Percentiles rank a stretch among this genome's conserved stretches.
Evolutionary conservation across 2,329 filamentous ascomycete species (phyloP).

Genomic region (Amesomyces nigricolor): DNA sequence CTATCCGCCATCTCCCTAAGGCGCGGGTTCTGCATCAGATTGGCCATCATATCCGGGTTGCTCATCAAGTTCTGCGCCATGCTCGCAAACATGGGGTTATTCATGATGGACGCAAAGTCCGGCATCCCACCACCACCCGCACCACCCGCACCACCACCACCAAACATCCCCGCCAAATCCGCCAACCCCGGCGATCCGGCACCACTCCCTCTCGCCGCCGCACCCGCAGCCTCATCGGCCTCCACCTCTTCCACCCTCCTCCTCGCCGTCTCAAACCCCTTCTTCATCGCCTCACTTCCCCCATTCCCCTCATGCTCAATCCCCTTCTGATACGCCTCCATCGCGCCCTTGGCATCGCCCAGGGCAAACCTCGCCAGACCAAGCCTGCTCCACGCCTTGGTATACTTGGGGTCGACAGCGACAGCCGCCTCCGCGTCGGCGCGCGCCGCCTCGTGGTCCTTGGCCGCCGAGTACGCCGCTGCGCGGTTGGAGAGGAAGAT

Average conservation of each 20-base stretch:
- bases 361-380: slow-evolving; percentile 88
- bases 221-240: slow-evolving; percentile 39
- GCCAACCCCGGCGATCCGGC: slow-evolving; percentile 60
- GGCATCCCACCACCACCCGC: slow-evolving; percentile 73
- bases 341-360: slow-evolving; percentile 82
- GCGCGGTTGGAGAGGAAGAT: slow-evolving; percentile 98
- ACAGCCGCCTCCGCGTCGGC: slow-evolving; percentile 89
- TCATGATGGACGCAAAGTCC: slow-evolving; percentile 82
- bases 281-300: slow-evolving; percentile 95
- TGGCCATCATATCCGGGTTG: slow-evolving; percentile 87
- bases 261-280: slow-evolving; percentile 91
- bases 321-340: slow-evolving; percentile 90
- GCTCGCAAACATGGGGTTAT: slow-evolving; percentile 94
- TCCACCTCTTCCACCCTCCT: slow-evolving; percentile 77
- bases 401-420: slow-evolving; percentile 82
- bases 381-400: slow-evolving; percentile 92
- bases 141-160: slow-evolving; percentile 38
- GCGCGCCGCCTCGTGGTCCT: slow-evolving; percentile 77
- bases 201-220: slow-evolving; percentile 19
- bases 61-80: slow-evolving; percentile 98
- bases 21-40: slow-evolving; percentile 89
- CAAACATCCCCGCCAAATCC: slow-evolving; percentile 67
- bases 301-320: slow-evolving; percentile 93
- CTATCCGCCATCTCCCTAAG: slow-evolving; percentile 80
- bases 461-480: slow-evolving; percentile 79